Base-by-base conservation (phyloP, 805 yeast genomes). In the Ogataea ganodermae region DNA sequence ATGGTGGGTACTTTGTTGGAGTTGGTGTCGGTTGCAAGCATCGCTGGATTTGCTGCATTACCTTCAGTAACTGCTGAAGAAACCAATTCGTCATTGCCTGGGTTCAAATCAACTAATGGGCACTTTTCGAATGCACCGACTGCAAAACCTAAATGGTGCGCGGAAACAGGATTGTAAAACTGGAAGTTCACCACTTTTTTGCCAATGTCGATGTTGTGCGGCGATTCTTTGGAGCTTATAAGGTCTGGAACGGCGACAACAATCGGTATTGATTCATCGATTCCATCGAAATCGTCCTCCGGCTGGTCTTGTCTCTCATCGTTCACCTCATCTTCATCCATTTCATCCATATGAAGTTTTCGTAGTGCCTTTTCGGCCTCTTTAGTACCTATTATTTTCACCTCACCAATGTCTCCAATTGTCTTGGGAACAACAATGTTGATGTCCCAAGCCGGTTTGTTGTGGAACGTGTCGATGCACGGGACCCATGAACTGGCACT, bases 401-500 rank as follows among this genome's bases (percentile, higher is more conserved):
- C 69, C 37, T 68, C 69, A 1, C 80, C 85, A 26, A 91, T 80
- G 61, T 88, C 91, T 31, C 80, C 80, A 1, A 91, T 74, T 0
- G 92, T 83, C 57, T 88, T 78, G 0, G 97, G 96, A 2, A 89
- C 82, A 51, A 84, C 80, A n/a, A 94, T 72, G 60, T 89, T 96
- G 8, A 94, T 63, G 52, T 90, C 90, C 98, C 98, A 94, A 0
- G 97, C 86, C 35, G 87, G 85, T 51, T 89, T 79, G 57, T 90
- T 97, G 79, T 91, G 85, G 26, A 90, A 65, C 37, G 85, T 87
- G 54, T 94, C 97, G 5, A 94, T 76, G 62, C 99, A 94, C 0
- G 99, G 99, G 41, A 94, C 86, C 99, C 99, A 94, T n/a, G 90
- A 85, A 2, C 96, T 88, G 0, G 98, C 87, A 13, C 94, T 80